Conservation (phyloP, 306 rosid genomes). For the Lagenaria siceraria region DNA sequence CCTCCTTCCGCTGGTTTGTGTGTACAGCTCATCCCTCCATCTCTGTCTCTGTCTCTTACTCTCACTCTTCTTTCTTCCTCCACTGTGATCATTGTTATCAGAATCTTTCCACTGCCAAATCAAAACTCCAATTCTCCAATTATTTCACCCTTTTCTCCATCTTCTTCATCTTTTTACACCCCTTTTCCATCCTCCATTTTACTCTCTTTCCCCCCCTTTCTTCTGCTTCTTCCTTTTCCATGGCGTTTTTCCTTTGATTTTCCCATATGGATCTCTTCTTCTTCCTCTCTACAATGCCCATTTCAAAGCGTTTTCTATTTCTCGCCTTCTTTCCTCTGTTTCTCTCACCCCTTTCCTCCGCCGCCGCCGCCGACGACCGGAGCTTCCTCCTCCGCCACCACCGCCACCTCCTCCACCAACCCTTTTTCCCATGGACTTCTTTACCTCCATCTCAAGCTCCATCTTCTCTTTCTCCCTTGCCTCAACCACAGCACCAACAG, state of each 20-base stretch:
- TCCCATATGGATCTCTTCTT: background rate
- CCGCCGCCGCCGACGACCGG: background rate
- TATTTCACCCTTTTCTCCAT: background rate
- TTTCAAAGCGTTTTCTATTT: background rate
- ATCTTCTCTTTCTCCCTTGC: constrained; percentile 14
- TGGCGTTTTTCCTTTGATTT: background rate
- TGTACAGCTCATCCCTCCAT: background rate
- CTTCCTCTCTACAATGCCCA: background rate
- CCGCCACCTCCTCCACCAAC: constrained; percentile 56
- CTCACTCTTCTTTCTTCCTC: background rate
- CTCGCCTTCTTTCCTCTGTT: background rate
- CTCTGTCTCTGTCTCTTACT: too few relatives aligned
- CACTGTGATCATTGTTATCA: background rate
- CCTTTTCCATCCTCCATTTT: too few relatives aligned
- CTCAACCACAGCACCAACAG: constrained; percentile 16
- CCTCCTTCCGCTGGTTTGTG: background rate
- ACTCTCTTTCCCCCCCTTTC: background rate
- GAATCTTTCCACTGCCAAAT: background rate
- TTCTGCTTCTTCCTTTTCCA: background rate
- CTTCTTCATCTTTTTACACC: background rate
- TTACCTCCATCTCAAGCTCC: constrained; percentile 13
- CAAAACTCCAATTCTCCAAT: background rate
- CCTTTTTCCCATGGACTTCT: constrained; percentile 29
- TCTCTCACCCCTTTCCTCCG: background rate
- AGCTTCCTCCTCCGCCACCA: background rate